These are phyloP conservation scores for Termitomyces eurrhizus DNA, from an alignment of 768 basidiomycete genomes.

Conservation along the genomic window DNA sequence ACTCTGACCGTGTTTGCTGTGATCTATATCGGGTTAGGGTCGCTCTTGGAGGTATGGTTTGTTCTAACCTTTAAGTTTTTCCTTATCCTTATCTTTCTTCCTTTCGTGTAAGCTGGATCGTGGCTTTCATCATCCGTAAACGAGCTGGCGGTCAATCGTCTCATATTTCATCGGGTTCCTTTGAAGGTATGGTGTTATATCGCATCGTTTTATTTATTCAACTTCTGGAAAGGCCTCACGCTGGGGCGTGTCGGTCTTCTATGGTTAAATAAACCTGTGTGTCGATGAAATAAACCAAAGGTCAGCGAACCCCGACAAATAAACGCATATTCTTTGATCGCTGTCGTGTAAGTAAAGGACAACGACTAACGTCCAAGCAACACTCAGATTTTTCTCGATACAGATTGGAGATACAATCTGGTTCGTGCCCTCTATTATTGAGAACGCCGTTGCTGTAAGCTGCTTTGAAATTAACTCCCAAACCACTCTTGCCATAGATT, in stretches of 20 bases:
- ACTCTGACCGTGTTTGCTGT: conserved; percentile 41
- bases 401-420: conserved; percentile 46
- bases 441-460: conserved; percentile 43
- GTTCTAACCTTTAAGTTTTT: neutral
- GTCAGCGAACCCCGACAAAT: conserved; percentile 30
- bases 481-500: conserved; percentile 18
- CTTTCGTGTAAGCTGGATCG: conserved; percentile 43
- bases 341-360: conserved; percentile 26
- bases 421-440: conserved; percentile 47
- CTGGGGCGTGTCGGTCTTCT: conserved; percentile 50
- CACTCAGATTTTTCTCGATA: neutral
- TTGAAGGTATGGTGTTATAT: conserved; percentile 15
- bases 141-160: conserved; percentile 42
- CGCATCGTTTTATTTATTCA: neutral
- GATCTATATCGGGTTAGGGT: conserved; percentile 51
- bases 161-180: conserved; percentile 34
- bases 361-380: neutral
- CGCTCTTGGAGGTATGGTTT: conserved; percentile 39
- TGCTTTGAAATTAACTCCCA: neutral
- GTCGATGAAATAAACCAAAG: conserved; percentile 10
- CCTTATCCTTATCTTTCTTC: neutral
- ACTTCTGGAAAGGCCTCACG: conserved; percentile 33
- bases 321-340: conserved; percentile 28
- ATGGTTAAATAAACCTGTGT: conserved; percentile 42
- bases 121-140: conserved; percentile 43